A percentile compares a stretch with the other conserved stretches of the same genome.
These are phyloP conservation scores for Hordeum marinum DNA, from an alignment of 176 grass and related monocot species.

Conservation along the genomic window DNA sequence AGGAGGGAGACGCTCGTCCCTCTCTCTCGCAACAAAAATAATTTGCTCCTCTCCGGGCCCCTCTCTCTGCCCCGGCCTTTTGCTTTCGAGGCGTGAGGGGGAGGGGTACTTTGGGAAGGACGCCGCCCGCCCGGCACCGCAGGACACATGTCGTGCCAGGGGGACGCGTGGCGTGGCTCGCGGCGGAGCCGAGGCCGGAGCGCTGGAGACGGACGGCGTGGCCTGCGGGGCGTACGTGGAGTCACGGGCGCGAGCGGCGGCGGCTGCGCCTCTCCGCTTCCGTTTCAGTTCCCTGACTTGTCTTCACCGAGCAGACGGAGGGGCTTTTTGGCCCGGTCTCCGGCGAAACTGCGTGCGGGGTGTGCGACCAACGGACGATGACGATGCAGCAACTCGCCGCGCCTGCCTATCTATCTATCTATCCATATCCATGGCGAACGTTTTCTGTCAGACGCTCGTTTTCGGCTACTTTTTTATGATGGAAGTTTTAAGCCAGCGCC, in stretches of 20 bases:
- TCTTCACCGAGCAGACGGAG: background rate
- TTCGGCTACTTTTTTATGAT: background rate
- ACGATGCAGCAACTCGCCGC: background rate
- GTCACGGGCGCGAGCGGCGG: background rate
- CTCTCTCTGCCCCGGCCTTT: too few species aligned
- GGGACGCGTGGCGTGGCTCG: constrained; percentile 36
- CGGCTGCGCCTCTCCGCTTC: background rate
- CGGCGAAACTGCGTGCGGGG: background rate
- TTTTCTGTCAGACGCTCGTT: background rate
- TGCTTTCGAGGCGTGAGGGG: constrained; percentile 16
- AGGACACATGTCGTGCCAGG: constrained; percentile 16
- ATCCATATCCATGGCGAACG: background rate
- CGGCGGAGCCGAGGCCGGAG: background rate
- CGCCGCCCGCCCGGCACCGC: background rate
- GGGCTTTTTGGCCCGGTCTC: background rate
- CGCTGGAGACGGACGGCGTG: background rate
- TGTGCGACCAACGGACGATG: background rate
- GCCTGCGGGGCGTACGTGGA: background rate
- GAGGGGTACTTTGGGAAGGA: constrained; percentile 20
- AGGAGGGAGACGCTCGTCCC: background rate
- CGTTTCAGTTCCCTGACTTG: background rate
- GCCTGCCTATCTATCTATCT: too few species aligned
- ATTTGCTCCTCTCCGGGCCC: background rate
- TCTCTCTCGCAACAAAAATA: background rate
- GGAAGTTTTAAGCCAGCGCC: background rate